phyloP scores from a whole-genome alignment of 2,329 filamentous ascomycete genomes.

The Beauveria varroae region DNA sequence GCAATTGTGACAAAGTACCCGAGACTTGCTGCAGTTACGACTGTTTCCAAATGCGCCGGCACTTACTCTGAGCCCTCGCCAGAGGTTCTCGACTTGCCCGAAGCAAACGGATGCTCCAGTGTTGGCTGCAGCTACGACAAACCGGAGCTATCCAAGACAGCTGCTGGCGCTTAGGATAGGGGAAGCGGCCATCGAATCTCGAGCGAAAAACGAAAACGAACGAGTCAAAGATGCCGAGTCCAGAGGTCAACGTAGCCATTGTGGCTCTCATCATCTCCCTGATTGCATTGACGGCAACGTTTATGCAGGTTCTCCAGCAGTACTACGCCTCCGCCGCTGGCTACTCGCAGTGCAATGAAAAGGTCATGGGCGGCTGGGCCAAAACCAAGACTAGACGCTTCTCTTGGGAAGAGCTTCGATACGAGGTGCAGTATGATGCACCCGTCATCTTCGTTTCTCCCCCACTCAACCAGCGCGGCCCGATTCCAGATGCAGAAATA shows the following conservation, averaged over 20 bases:
- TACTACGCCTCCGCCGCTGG: slow-evolving; percentile 43
- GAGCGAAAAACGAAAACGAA: not conserved
- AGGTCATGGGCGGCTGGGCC: slow-evolving; percentile 41
- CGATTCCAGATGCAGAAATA: slow-evolving; percentile 24
- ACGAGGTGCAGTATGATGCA: slow-evolving; percentile 41
- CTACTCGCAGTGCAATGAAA: slow-evolving; percentile 39
- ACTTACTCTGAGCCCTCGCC: not conserved
- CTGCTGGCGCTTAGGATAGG: not conserved
- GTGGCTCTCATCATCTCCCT: slow-evolving; percentile 41
- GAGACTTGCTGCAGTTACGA: not conserved
- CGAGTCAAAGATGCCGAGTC: not conserved
- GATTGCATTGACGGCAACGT: slow-evolving; percentile 36
- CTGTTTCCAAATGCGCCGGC: not conserved
- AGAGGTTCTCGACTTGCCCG: not conserved
- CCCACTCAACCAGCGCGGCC: slow-evolving; percentile 32
- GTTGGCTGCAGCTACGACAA: not conserved
- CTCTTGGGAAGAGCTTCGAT: slow-evolving; percentile 36
- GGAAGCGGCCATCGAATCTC: not conserved
- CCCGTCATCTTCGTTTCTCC: slow-evolving; percentile 44
- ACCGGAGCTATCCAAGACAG: not conserved
- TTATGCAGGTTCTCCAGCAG: slow-evolving; percentile 42
- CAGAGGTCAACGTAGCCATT: slow-evolving; percentile 31
- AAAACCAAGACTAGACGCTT: slow-evolving; percentile 32
- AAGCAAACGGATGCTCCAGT: not conserved
- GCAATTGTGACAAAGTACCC: not conserved